Evolutionary conservation across 768 basidiomycete genomes (phyloP), one percentile per base, ranked within the genome.

Genomic region (Tremella yokohamensis): DNA sequence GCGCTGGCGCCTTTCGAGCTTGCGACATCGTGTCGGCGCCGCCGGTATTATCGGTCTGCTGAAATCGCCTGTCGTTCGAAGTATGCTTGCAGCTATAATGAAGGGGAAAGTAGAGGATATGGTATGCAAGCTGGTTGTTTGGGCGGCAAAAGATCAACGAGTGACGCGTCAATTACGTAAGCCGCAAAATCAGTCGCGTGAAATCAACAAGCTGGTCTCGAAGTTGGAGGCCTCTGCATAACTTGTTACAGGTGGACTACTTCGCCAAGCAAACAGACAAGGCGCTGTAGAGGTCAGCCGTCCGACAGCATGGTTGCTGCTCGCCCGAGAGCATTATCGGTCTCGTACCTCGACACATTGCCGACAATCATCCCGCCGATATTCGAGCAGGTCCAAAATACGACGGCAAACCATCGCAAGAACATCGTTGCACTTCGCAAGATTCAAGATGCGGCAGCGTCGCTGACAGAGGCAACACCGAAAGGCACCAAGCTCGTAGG

Each of bases 381-480:
- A 44, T 89, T 93, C 61, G 84, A 87, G 25, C 88, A 94, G 77
- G 87, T 81, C 0, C 89, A 92, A 73, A 78, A 73, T 7, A 84
- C 86, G 0, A 76, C 81, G 13, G 84, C 88, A 8, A 91, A 89
- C 73, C 92, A 97, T 76, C 85, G 86, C 61, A 96, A 96, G 81
- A 94, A 96, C 77, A 79, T 86, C 51, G 85, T 90, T 40, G 84
- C 85, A 0, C 82, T 96, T 2, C 81, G 89, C 79, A 90, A 90
- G 74, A 76, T 93, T 40, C 90, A 93, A 56, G 56, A 77, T 3
- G 81, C 87, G 53, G 86, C 85, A 9, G 84, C 85, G 0, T 60
- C 66, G 7, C 58, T 70, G 20, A 56, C 79, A 2, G 70, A 82
- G n/a, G 78, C 79, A 34, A 49, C 61, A 2, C 29, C 58, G 11